Conservation (phyloP, 1,284 basidiomycete genomes). For the Coniferiporia weirii region DNA sequence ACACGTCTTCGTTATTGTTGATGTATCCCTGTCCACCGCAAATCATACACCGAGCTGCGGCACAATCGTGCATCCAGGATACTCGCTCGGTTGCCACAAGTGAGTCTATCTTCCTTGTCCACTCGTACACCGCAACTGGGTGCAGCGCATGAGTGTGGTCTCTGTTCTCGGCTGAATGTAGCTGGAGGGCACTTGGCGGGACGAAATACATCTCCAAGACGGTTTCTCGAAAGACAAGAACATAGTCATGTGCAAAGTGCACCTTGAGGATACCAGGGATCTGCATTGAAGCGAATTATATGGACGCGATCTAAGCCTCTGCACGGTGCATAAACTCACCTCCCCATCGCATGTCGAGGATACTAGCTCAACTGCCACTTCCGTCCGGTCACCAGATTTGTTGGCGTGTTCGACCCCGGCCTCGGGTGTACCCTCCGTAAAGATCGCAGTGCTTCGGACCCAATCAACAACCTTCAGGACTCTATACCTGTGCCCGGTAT, state of each 20-base stretch:
- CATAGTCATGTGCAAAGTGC: slow-evolving; percentile 33
- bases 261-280: slow-evolving; percentile 21
- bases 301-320: neutral
- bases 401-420: neutral
- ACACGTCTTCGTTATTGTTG: too few species aligned
- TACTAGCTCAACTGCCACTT: slow-evolving; percentile 5
- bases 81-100: slow-evolving; percentile 32
- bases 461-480: slow-evolving; percentile 15
- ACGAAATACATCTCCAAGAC: slow-evolving; percentile 38
- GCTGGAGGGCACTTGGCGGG: slow-evolving; percentile 21
- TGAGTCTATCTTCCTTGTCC: slow-evolving; percentile 52
- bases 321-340: slow-evolving; percentile 2
- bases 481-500: too few species aligned
- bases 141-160: slow-evolving; percentile 27
- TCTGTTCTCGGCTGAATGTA: too few species aligned
- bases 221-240: slow-evolving; percentile 36
- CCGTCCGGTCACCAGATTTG: too few species aligned
- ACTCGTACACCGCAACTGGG: slow-evolving; percentile 41
- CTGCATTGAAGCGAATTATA: slow-evolving; percentile 3
- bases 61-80: slow-evolving; percentile 14
- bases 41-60: neutral
- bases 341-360: slow-evolving; percentile 1
- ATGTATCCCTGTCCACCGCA: slow-evolving; percentile 4
- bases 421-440: neutral
- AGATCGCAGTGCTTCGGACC: slow-evolving; percentile 4